phyloP scores from a whole-genome alignment of 2,329 filamentous ascomycete genomes.

The Sporothrix inflata region DNA sequence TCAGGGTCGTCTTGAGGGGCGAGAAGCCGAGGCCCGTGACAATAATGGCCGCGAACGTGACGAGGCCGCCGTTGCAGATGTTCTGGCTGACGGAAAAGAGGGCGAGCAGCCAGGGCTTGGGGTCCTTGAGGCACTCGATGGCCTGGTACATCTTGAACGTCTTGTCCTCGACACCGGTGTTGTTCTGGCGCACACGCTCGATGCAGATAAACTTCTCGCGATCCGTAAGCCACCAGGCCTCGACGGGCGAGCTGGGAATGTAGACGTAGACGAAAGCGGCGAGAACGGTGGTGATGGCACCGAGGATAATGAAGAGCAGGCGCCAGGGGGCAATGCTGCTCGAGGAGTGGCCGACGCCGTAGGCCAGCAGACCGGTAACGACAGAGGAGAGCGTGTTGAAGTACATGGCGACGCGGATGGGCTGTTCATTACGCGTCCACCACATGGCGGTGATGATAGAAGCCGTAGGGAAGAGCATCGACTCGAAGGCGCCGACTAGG shows the following conservation, averaged over 20 bases:
- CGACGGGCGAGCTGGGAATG: constrained; percentile 51
- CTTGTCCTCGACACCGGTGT: constrained; percentile 43
- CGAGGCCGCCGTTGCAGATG: constrained; percentile 34
- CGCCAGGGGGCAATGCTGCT: constrained; percentile 43
- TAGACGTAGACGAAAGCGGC: constrained; percentile 32
- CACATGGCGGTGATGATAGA: constrained; percentile 65
- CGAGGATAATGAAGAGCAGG: constrained; percentile 43
- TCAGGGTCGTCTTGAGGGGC: constrained; percentile 38
- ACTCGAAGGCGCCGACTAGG: constrained; percentile 64
- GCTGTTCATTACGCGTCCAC: constrained; percentile 59
- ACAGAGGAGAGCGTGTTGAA: constrained; percentile 35
- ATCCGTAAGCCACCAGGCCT: constrained; percentile 44
- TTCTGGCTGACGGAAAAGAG: constrained; percentile 33
- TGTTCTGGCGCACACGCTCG: constrained; percentile 29
- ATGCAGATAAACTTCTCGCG: constrained; percentile 45
- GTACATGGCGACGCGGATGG: constrained; percentile 63
- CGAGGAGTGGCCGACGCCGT: constrained; percentile 41
- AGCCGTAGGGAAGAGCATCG: constrained; percentile 61
- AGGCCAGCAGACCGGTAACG: constrained; percentile 43
- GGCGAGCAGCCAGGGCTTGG: constrained; percentile 38
- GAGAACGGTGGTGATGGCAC: constrained; percentile 39
- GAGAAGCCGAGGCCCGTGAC: constrained; percentile 35
- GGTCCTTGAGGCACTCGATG: constrained; percentile 53
- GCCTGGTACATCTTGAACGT: constrained; percentile 53
- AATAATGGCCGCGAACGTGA: constrained; percentile 33